A percentile compares a stretch with the other conserved stretches of the same genome.
Conservation (phyloP, 805 yeast species). For the Soucietia sequanensis region DNA sequence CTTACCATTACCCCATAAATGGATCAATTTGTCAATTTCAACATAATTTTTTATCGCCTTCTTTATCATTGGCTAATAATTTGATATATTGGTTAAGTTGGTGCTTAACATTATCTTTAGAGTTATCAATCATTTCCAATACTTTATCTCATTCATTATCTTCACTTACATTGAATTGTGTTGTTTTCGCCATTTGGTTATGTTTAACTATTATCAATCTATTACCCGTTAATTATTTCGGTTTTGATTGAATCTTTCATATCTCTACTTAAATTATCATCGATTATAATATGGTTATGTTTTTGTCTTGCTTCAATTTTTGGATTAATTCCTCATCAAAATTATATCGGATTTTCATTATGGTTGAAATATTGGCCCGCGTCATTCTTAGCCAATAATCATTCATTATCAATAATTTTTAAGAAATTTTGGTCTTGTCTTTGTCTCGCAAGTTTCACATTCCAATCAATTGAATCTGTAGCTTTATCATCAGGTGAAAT, state of each 20-base stretch:
- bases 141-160: slow-evolving; percentile 15
- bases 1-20: slow-evolving; percentile 15
- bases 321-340: not conserved
- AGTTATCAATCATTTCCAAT: slow-evolving; percentile 15
- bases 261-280: slow-evolving; percentile 16
- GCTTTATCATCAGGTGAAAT: slow-evolving; percentile 73
- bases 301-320: slow-evolving; percentile 2
- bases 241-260: slow-evolving; percentile 19
- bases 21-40: slow-evolving; percentile 21
- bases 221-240: slow-evolving; percentile 18
- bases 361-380: slow-evolving; percentile 1
- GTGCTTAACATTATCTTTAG: slow-evolving; percentile 23
- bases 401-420: slow-evolving; percentile 2
- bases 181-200: slow-evolving; percentile 11
- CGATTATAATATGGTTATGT: slow-evolving; percentile 17
- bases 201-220: slow-evolving; percentile 16
- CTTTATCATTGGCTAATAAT: slow-evolving; percentile 17
- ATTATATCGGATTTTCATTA: not conserved
- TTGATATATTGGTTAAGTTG: slow-evolving; percentile 24
- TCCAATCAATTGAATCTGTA: slow-evolving; percentile 69
- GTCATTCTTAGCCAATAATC: too few relatives aligned
- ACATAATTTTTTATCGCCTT: slow-evolving; percentile 13
- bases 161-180: not conserved
- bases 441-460: slow-evolving; percentile 61
- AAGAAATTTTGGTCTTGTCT: slow-evolving; percentile 6